Conservation (phyloP, 1,284 basidiomycete species). For the Pyrrhoderma noxium region DNA sequence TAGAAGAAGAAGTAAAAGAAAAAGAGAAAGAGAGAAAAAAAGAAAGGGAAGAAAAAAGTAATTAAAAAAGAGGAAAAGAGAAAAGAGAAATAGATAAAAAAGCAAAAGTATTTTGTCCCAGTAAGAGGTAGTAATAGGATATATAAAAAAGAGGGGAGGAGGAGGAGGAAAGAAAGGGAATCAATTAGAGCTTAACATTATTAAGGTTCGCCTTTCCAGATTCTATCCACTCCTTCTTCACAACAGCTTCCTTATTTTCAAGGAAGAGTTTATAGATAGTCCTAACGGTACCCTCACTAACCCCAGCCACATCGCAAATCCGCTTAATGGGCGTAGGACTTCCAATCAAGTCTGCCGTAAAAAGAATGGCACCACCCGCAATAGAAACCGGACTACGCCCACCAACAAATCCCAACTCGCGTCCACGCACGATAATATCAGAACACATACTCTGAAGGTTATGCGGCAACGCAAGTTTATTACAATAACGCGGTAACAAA, state of each 20-base stretch:
- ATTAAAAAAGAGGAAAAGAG: neutral
- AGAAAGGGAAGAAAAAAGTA: neutral
- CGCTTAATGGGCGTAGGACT: conserved; percentile 72
- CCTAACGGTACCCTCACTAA: conserved; percentile 96
- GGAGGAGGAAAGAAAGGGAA: neutral
- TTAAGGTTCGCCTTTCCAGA: conserved; percentile 64
- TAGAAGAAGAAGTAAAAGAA: neutral
- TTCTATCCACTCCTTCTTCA: conserved; percentile 77
- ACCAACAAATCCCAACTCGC: conserved; percentile 82
- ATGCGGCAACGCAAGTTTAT: conserved; percentile 84
- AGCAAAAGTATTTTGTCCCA: no score
- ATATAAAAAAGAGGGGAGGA: neutral
- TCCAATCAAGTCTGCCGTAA: conserved; percentile 80
- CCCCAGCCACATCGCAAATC: conserved; percentile 90
- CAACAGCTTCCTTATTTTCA: conserved; percentile 60
- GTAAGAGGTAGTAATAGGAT: neutral
- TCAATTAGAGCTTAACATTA: conserved; percentile 23
- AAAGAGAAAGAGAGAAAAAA: neutral
- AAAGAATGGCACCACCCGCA: conserved; percentile 92
- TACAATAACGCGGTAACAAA: conserved; percentile 89
- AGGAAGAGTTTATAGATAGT: conserved; percentile 74
- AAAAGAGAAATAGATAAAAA: no score
- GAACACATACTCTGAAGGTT: conserved; percentile 78
- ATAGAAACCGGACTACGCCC: conserved; percentile 94
- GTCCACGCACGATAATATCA: conserved; percentile 78